Base-by-base conservation (phyloP, 768 basidiomycete species). In the Dioszegia hungarica region DNA sequence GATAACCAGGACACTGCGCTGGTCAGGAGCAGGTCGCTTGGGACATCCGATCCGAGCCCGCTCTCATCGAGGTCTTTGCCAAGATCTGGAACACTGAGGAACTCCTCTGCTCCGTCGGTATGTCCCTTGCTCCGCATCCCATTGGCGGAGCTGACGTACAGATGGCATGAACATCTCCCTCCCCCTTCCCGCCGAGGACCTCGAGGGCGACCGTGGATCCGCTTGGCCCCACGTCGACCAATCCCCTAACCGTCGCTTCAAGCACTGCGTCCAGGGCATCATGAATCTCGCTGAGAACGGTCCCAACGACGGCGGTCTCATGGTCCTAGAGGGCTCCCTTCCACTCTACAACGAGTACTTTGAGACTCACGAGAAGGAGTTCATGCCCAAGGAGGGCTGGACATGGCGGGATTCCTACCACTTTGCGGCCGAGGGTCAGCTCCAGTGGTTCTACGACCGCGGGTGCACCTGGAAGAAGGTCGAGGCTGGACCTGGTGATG, bases 251-350 rank as follows among this genome's bases (percentile, higher is more conserved):
- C 56, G 64, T 19, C 60, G 47, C 15, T 51, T 48, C 47, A 54
- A 57, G 24, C 57, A 68, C 31, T 63, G 63, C 40, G 51, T 74
- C 12, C 72, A 74, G 49, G 72, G 72, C 31, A 70, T 74, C 45
- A 58, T 64, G 41, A 73, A 73, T 37, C 62, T 73, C 22, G 63
- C 57, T 19, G 57, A 63, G 28, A 76, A 75, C 60, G 78, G 77
- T 9, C 72, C 73, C 2, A 59, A 75, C 36, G 78, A 79, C 41
- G 78, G 78, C 24, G 78, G 78, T 10, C 63, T 79, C 1, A 71
- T 76, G 66, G 73, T 79, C 45, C 74, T 79, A 56, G 60, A 68
- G 34, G 75, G 75, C 6, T 72, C 71, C 5, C 62, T 70, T 22
- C 59, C 60, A 14, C 54, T 76, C 12, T 74, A 74, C 56, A 62